These are phyloP conservation scores for Xylariaceae sp. DNA, from an alignment of 2,329 filamentous ascomycete species.

Conservation along the genomic window DNA sequence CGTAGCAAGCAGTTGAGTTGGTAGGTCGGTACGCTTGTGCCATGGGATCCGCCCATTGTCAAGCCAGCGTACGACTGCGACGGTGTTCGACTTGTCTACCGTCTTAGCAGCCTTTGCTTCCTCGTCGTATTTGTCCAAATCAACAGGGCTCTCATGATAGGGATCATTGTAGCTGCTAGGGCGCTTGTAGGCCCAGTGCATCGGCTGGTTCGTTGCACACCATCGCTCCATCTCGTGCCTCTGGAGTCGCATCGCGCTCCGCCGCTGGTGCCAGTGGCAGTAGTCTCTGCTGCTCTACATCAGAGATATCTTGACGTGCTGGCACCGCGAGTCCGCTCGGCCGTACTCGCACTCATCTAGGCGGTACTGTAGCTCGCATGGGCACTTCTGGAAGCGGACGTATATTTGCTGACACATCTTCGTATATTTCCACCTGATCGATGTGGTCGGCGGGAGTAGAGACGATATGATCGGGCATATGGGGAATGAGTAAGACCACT, in stretches of 20 bases:
- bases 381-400: constrained; percentile 22
- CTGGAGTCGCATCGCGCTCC: background rate
- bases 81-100: background rate
- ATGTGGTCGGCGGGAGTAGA: no score
- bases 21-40: background rate
- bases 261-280: constrained; percentile 21
- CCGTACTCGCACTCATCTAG: constrained; percentile 24
- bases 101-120: background rate
- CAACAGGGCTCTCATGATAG: constrained; percentile 14
- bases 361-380: constrained; percentile 25
- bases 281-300: constrained; percentile 21
- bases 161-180: constrained; percentile 5
- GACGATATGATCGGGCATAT: no score
- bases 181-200: background rate
- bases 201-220: background rate
- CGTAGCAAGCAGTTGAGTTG: constrained; percentile 3
- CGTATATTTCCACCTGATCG: background rate
- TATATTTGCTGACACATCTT: constrained; percentile 27
- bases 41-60: background rate
- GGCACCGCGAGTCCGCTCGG: constrained; percentile 20
- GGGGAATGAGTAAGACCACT: no score
- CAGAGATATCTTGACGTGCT: constrained; percentile 14
- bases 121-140: constrained; percentile 15
- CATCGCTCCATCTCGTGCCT: background rate
- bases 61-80: background rate